Evolutionary conservation across 2,329 filamentous ascomycete genomes (phyloP), one percentile per base, ranked within the genome.

Genomic region (Bipolaris gigantea): DNA sequence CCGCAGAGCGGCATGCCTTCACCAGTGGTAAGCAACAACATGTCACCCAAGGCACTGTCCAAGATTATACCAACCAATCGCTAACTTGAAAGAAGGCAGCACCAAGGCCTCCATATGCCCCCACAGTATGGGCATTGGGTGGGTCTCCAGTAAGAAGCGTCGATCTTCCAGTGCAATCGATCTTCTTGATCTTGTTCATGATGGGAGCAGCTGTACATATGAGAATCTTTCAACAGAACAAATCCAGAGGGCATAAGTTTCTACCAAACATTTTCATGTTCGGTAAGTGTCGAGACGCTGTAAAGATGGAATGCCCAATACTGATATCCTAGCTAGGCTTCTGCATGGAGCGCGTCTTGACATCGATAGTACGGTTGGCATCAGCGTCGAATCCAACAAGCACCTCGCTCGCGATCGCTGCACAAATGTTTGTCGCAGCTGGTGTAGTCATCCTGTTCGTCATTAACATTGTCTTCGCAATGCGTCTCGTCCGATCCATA

Each of bases 401-500:
- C 56, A 63, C 81, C 32, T 67, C 63, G 9, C 66, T 86, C 4
- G 80, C 77, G 2, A 82, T 85, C 44, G 82, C 83, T 0, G 84
- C 89, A 3, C 80, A 80, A 60, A 83, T 94, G 66, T 86, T 94
- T 64, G 83, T 90, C 53, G 84, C 86, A 40, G 86, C 88, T 0
- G 90, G 90, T 38, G 85, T 92, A 15, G 71, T 95, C 32, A 73
- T 95, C 7, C 77, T 95, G 23, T 93, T 89, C 73, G 76, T 93
- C 64, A 77, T 91, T 73, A 94, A 96, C 75, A 75, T 95, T 38
- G 76, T 94, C 65, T 89, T 92, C 68, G 76, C 87, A 0, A 89
- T 91, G 73, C 85, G 91, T 41, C 80, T 96, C 23, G 73, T 94
- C 16, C 83, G 91, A 49, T 88, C 88, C 4, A 83, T 85, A 41